phyloP scores from a whole-genome alignment of 2,329 filamentous ascomycete species.

The Lasiodiplodia sp. region DNA sequence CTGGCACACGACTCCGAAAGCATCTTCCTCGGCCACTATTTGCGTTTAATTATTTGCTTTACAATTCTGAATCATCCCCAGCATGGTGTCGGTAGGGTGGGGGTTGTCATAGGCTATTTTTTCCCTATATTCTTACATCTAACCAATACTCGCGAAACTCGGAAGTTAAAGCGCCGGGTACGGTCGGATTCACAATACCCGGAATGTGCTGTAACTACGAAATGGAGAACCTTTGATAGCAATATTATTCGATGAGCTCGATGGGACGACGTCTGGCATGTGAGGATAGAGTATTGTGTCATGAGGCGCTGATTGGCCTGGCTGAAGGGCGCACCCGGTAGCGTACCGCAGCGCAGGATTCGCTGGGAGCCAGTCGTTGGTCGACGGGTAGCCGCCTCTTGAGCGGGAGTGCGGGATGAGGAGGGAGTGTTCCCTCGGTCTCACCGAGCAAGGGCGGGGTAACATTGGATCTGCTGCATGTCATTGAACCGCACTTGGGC shows the following conservation, averaged over 20 bases:
- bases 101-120: slow-evolving; percentile 25
- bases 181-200: slow-evolving; percentile 18
- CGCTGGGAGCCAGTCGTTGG: slow-evolving; percentile 5
- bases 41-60: slow-evolving; percentile 22
- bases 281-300: not conserved
- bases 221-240: slow-evolving; percentile 28
- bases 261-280: not conserved
- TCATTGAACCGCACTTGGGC: not conserved
- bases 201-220: slow-evolving; percentile 28
- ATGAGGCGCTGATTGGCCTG: slow-evolving; percentile 4
- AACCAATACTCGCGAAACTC: slow-evolving; percentile 21
- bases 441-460: slow-evolving; percentile 3
- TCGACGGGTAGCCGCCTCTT: not conserved
- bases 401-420: not conserved
- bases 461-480: slow-evolving; percentile 7
- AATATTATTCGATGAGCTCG: slow-evolving; percentile 8
- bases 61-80: slow-evolving; percentile 25
- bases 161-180: slow-evolving; percentile 24
- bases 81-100: slow-evolving; percentile 30
- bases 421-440: not conserved
- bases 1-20: slow-evolving; percentile 28
- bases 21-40: slow-evolving; percentile 26
- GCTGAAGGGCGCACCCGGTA: not conserved
- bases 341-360: slow-evolving; percentile 3
- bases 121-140: slow-evolving; percentile 9